Evolutionary conservation across 805 yeast genomes (phyloP).

Genomic region (Kazachstania africana): DNA sequence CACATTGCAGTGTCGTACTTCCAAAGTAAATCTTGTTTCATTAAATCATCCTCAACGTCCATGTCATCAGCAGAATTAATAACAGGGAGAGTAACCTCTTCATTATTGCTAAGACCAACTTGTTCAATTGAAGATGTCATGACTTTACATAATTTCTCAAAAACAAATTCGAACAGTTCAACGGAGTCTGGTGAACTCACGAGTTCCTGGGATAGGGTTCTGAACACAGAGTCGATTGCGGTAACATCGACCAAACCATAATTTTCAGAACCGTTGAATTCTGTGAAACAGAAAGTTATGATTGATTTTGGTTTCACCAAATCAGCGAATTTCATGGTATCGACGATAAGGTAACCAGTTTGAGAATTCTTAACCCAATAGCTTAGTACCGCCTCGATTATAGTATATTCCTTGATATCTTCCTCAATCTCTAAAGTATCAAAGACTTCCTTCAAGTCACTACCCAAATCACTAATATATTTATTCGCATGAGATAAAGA

Average conservation of each 20-base stretch:
- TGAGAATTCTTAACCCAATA: constrained; percentile 59
- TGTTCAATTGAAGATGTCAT: constrained; percentile 11
- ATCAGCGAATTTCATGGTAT: constrained; percentile 36
- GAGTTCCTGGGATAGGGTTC: constrained; percentile 23
- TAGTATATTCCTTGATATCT: constrained; percentile 29
- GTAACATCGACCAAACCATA: constrained; percentile 34
- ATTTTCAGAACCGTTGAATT: constrained; percentile 13
- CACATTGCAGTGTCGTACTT: constrained; percentile 30
- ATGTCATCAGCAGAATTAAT: constrained; percentile 16
- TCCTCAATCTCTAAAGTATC: constrained; percentile 20
- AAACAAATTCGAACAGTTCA: constrained; percentile 21
- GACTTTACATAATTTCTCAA: constrained; percentile 17
- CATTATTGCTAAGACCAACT: constrained; percentile 10
- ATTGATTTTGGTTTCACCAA: constrained; percentile 33
- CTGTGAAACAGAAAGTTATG: constrained; percentile 32
- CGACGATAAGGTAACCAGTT: constrained; percentile 49
- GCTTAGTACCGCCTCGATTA: constrained; percentile 44
- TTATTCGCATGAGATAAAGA: constrained; percentile 69
- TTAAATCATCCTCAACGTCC: constrained; percentile 17
- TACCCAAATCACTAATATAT: constrained; percentile 33
- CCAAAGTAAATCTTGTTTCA: constrained; percentile 30
- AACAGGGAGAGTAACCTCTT: constrained; percentile 10
- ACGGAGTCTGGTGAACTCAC: constrained; percentile 12
- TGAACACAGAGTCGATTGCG: constrained; percentile 33
- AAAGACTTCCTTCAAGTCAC: constrained; percentile 27